Evolutionary conservation across 1,139 yeast genomes (phyloP).

Genomic region (Taiozyma onychis): DNA sequence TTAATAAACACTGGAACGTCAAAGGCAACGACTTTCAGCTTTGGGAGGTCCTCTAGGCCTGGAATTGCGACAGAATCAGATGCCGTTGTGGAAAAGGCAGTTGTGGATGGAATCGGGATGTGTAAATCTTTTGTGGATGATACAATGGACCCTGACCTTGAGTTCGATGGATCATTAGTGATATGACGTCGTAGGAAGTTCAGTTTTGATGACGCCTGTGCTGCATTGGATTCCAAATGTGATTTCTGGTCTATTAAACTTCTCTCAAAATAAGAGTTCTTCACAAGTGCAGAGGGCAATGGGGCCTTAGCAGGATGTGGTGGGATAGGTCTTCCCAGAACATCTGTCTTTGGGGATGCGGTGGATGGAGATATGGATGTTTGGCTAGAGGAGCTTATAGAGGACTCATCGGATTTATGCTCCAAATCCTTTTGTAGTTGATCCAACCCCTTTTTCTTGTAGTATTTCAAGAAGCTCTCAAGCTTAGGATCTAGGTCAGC

Average conservation of each 20-base stretch:
- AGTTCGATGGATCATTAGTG: not conserved
- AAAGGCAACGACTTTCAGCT: constrained; percentile 65
- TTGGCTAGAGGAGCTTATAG: constrained; percentile 1
- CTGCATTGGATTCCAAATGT: not conserved
- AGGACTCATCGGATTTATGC: not conserved
- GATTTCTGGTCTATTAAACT: constrained; percentile 8
- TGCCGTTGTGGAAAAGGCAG: not conserved
- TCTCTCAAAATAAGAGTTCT: constrained; percentile 23
- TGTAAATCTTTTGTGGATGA: not conserved
- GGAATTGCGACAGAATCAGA: constrained; percentile 24
- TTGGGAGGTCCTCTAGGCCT: constrained; percentile 35
- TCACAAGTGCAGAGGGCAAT: constrained; percentile 43
- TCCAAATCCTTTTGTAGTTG: constrained; percentile 24
- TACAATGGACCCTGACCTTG: constrained; percentile 4
- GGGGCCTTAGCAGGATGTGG: constrained; percentile 40
- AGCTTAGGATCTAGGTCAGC: constrained; percentile 45
- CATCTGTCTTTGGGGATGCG: constrained; percentile 24
- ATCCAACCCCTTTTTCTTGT: constrained; percentile 32
- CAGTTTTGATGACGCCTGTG: constrained; percentile 11
- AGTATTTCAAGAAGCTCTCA: constrained; percentile 51
- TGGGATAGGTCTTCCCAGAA: constrained; percentile 38
- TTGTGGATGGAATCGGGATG: not conserved
- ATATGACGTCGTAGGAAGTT: constrained; percentile 18
- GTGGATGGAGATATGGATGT: constrained; percentile 11
- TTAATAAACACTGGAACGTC: constrained; percentile 67